Conservation (phyloP, 192 early-diverging fungal species). For the Entomortierella parvispora region DNA sequence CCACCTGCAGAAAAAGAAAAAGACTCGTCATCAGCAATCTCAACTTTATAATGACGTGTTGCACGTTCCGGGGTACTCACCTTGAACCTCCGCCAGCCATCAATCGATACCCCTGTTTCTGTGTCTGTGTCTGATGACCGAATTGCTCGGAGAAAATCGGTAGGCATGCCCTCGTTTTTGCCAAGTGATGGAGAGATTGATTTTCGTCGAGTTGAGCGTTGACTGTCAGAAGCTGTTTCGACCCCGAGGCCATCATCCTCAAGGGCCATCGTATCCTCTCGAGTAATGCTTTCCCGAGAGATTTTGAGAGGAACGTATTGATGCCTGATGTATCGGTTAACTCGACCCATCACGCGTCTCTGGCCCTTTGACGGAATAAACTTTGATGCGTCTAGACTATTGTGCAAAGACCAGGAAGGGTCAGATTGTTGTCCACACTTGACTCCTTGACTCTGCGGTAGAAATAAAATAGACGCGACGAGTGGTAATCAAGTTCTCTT, state of each 20-base stretch:
- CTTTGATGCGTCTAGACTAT: constrained; percentile 62
- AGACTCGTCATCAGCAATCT: neutral
- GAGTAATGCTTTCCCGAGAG: constrained; percentile 32
- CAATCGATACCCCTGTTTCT: constrained; percentile 2
- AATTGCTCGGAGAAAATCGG: constrained; percentile 37
- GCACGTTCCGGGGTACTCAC: constrained; percentile 19
- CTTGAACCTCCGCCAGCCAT: constrained; percentile 38
- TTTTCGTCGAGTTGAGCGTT: constrained; percentile 22
- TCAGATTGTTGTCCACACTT: neutral
- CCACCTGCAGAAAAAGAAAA: constrained; percentile 52
- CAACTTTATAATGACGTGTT: no score
- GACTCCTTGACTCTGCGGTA: no score
- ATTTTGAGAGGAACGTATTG: constrained; percentile 47
- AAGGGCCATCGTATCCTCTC: constrained; percentile 13
- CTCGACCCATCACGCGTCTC: constrained; percentile 68
- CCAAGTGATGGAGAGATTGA: constrained; percentile 35
- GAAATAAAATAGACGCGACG: no score
- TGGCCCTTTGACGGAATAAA: constrained; percentile 73
- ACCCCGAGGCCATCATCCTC: constrained; percentile 43
- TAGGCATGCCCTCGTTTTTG: constrained; percentile 13
- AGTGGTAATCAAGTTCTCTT: no score
- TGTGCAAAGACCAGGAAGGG: neutral
- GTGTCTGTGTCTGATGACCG: constrained; percentile 31
- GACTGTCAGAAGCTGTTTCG: constrained; percentile 1
- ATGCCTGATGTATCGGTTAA: constrained; percentile 65